phyloP scores from a whole-genome alignment of 345 rosid genomes.

The Populus nigra region DNA sequence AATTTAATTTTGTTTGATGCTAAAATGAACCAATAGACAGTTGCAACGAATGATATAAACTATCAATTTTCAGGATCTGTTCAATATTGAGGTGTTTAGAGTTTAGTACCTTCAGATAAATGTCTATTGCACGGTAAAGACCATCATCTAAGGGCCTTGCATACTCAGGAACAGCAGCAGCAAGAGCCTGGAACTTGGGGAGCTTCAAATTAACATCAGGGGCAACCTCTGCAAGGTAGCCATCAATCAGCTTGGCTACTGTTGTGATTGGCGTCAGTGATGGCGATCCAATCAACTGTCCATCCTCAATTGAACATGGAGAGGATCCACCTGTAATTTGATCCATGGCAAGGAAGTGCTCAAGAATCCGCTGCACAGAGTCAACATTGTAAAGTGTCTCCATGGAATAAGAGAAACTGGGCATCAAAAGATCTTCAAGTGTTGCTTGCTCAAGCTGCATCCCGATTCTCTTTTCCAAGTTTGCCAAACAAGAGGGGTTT shows the following conservation, averaged over 20 bases:
- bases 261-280: slow-evolving; percentile 71
- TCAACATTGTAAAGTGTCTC: slow-evolving; percentile 94
- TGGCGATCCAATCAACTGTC: slow-evolving; percentile 80
- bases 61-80: background rate
- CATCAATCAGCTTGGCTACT: slow-evolving; percentile 95
- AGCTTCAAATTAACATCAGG: slow-evolving; percentile 91
- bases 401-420: slow-evolving; percentile 76
- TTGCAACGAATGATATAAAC: slow-evolving; percentile 7
- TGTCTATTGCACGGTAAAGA: slow-evolving; percentile 91
- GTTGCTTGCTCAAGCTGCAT: slow-evolving; percentile 96
- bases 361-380: slow-evolving; percentile 76
- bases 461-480: slow-evolving; percentile 80
- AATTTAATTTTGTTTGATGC: background rate
- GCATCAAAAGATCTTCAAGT: slow-evolving; percentile 91
- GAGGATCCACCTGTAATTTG: slow-evolving; percentile 80
- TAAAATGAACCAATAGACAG: slow-evolving; percentile 15
- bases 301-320: slow-evolving; percentile 75
- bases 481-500: slow-evolving; percentile 57
- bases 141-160: slow-evolving; percentile 93
- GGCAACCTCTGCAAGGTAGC: slow-evolving; percentile 96
- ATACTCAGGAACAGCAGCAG: slow-evolving; percentile 84
- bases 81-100: slow-evolving; percentile 14
- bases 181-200: slow-evolving; percentile 88
- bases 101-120: slow-evolving; percentile 76
- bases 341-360: slow-evolving; percentile 81